Conservation (phyloP, 768 basidiomycete species). For the Coprinopsis marcescibilis region DNA sequence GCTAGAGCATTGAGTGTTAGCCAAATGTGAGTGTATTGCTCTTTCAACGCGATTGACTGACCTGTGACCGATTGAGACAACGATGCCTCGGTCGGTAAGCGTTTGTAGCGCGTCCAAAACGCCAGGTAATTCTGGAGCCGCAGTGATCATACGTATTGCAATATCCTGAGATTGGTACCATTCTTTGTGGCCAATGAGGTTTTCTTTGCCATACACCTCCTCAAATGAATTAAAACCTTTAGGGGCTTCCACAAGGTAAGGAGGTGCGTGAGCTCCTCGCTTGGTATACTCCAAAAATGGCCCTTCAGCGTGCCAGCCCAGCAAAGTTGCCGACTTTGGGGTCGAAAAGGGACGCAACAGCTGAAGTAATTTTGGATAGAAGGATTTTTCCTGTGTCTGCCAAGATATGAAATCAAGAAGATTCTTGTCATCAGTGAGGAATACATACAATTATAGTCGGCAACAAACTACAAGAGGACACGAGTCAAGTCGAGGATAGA, state of each 20-base stretch:
- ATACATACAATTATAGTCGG: slow-evolving; percentile 66
- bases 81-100: slow-evolving; percentile 58
- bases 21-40: neutral
- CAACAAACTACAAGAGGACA: slow-evolving; percentile 35
- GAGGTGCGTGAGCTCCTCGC: slow-evolving; percentile 75
- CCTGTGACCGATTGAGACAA: slow-evolving; percentile 90
- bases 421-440: neutral
- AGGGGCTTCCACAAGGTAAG: slow-evolving; percentile 56
- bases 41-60: slow-evolving; percentile 24
- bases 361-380: slow-evolving; percentile 66
- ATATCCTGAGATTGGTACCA: slow-evolving; percentile 46
- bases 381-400: slow-evolving; percentile 72
- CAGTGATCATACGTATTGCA: slow-evolving; percentile 77
- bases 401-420: slow-evolving; percentile 1
- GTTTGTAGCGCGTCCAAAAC: slow-evolving; percentile 66
- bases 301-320: slow-evolving; percentile 91
- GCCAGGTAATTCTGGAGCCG: slow-evolving; percentile 82
- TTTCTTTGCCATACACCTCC: slow-evolving; percentile 63
- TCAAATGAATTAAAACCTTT: slow-evolving; percentile 68
- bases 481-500: slow-evolving; percentile 12
- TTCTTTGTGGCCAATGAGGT: slow-evolving; percentile 56
- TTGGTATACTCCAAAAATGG: slow-evolving; percentile 82
- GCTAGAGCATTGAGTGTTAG: slow-evolving; percentile 30
- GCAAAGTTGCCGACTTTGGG: slow-evolving; percentile 58
- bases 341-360: slow-evolving; percentile 66